These are phyloP conservation scores for Candida nanaspora DNA, from an alignment of 805 yeast genomes.

Conservation along the genomic window DNA sequence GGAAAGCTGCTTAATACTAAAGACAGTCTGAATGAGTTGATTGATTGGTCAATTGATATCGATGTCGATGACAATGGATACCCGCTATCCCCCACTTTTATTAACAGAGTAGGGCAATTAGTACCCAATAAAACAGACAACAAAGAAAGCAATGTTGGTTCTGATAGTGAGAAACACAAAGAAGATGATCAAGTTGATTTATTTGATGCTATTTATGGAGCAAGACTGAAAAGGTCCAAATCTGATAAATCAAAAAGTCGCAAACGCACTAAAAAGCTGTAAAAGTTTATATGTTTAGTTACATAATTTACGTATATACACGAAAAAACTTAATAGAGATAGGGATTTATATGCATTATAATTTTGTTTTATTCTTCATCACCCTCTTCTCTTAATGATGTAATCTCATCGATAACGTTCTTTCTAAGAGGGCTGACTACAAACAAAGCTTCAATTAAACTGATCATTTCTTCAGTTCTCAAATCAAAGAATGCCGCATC, in stretches of 20 bases:
- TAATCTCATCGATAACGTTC: constrained; percentile 37
- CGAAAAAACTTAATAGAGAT: not conserved
- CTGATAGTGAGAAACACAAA: not conserved
- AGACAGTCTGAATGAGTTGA: constrained; percentile 1
- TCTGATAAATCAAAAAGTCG: no score
- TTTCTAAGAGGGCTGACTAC: constrained; percentile 39
- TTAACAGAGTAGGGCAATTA: constrained; percentile 19
- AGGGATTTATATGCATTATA: no score
- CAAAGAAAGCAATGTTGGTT: not conserved
- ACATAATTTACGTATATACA: not conserved
- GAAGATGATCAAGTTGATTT: constrained; percentile 10
- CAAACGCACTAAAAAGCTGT: no score
- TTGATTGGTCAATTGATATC: constrained; percentile 10
- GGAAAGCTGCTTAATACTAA: constrained; percentile 14
- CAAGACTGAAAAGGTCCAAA: not conserved
- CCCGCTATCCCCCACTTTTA: constrained; percentile 11
- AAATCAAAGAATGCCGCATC: constrained; percentile 45
- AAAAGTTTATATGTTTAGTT: not conserved
- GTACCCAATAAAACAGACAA: constrained; percentile 1
- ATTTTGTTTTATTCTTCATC: not conserved
- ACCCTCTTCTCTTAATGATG: constrained; percentile 31
- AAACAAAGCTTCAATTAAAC: constrained; percentile 35
- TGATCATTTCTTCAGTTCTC: constrained; percentile 37
- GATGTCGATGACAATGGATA: constrained; percentile 11
- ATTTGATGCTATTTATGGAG: constrained; percentile 15